Evolutionary conservation across 805 yeast genomes (phyloP), one percentile per base, ranked within the genome.

Genomic region (Metahyphopichia silvanorum): DNA sequence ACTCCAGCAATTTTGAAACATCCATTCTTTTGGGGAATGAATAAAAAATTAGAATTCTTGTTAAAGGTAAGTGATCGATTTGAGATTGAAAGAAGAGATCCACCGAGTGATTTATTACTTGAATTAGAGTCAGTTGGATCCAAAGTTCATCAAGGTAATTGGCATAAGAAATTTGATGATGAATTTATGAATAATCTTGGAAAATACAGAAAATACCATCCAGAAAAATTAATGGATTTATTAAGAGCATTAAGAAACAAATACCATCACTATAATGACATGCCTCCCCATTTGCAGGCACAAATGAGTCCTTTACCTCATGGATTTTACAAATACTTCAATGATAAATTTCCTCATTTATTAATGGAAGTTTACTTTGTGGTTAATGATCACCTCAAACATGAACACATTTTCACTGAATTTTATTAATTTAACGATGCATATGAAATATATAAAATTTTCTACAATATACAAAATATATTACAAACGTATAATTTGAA

Each of bases 211-310:
- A 89, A 87, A 56, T 93, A 93, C 55, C 82, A 82, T 42, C 74
- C 83, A 1, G 77, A 74, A 36, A 84, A 79, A 46, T 59, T 93
- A 28, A 77, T 88, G 79, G 98, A 93, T 55, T 61, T 93, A 32
- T 60, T 93, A 37, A 68, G 99, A 37, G 96, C 96, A 0, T 58
- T 93, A 45, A 71, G 99, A 47, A 93, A 93, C 63, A 93, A 93
- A 57, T 82, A 86, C 50, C 98, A 93, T 56, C 99, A 93, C 56
- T 91, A 74, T 56, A 87, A 87, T 60, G 98, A 93, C 55, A 62
- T 89, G 51, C 96, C 96, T 1, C 69, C 61, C 7, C 74, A 66
- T 10, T 67, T 93, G 37, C 78, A 76, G 32, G 53, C 51, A 11
- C 69, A 75, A 31, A 82, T 93, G 76, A 82, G 86, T 13, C 82